Conservation (phyloP, 2,329 filamentous ascomycete species). For the Sporothrix curviconia region DNA sequence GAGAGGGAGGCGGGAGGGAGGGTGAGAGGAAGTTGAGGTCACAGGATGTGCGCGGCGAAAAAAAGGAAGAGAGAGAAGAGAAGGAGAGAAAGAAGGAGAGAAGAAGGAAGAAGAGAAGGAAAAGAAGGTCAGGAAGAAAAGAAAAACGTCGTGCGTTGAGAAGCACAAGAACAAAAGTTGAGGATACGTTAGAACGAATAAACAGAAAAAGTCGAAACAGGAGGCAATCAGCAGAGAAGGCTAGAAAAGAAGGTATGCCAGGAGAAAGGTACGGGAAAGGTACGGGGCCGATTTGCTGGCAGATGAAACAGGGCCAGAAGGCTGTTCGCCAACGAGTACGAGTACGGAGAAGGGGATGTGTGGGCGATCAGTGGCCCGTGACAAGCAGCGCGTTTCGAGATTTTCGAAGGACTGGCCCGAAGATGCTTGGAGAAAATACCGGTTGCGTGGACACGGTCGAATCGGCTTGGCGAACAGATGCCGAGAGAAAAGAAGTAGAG, state of each 20-base stretch:
- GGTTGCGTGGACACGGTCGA: conserved; percentile 1
- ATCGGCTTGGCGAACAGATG: conserved; percentile 6
- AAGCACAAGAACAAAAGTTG: not conserved
- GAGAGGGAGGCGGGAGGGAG: not conserved
- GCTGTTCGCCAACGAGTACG: conserved; percentile 23
- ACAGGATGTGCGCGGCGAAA: not conserved
- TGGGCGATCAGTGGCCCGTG: conserved; percentile 31
- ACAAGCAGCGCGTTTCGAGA: conserved; percentile 32
- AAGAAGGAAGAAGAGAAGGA: no score
- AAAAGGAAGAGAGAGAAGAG: not conserved
- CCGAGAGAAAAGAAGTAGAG: not conserved
- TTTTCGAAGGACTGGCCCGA: conserved; percentile 24
- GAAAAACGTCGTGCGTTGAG: not conserved
- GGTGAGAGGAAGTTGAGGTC: not conserved
- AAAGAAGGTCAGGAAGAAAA: not conserved
- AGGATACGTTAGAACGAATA: conserved; percentile 3
- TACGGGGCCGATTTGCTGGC: conserved; percentile 21
- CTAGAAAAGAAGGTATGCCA: not conserved
- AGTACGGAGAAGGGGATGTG: conserved; percentile 22
- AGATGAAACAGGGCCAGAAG: conserved; percentile 32
- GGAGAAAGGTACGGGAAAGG: conserved; percentile 3
- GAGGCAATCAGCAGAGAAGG: conserved; percentile 7
- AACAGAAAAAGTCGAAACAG: not conserved
- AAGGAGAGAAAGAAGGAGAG: not conserved
- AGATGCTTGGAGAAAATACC: conserved; percentile 20